Evolutionary conservation across 2,329 filamentous ascomycete genomes (phyloP).

Genomic region (Cytospora mali): DNA sequence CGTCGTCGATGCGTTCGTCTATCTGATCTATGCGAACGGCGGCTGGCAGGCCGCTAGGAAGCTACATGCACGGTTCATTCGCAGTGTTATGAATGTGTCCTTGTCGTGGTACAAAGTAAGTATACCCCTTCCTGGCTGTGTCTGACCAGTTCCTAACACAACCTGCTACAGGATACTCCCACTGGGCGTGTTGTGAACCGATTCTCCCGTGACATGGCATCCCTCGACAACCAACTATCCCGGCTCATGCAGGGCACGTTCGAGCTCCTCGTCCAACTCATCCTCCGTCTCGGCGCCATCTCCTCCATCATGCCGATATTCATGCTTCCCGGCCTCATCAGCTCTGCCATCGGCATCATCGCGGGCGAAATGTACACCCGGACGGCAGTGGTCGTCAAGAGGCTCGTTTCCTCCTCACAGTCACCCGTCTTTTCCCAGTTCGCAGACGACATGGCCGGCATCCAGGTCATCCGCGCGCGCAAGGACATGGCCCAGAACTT

Average conservation of each 20-base stretch:
- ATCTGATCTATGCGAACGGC: slow-evolving; percentile 55
- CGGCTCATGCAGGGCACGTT: slow-evolving; percentile 48
- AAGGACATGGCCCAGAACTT: slow-evolving; percentile 52
- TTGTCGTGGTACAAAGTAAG: slow-evolving; percentile 56
- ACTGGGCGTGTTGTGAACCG: slow-evolving; percentile 39
- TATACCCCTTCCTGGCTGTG: neutral
- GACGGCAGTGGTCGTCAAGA: slow-evolving; percentile 46
- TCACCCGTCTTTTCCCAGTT: slow-evolving; percentile 62
- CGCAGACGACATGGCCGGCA: slow-evolving; percentile 40
- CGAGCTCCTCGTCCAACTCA: slow-evolving; percentile 42
- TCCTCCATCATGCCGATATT: slow-evolving; percentile 49
- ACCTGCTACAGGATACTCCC: slow-evolving; percentile 34
- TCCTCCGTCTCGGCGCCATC: slow-evolving; percentile 43
- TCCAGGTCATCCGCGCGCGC: slow-evolving; percentile 49
- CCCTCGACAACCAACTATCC: slow-evolving; percentile 53
- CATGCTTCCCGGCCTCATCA: slow-evolving; percentile 43
- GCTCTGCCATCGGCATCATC: slow-evolving; percentile 42
- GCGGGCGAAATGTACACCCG: slow-evolving; percentile 50
- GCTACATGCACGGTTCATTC: slow-evolving; percentile 56
- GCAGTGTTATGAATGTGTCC: slow-evolving; percentile 55
- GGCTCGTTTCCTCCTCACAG: slow-evolving; percentile 44
- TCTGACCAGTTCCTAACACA: neutral
- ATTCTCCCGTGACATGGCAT: slow-evolving; percentile 50
- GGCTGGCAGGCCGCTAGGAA: slow-evolving; percentile 58
- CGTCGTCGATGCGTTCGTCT: slow-evolving; percentile 45